These are phyloP conservation scores for Leccinum subtestaceum DNA, from an alignment of 768 basidiomycete genomes.

Conservation along the genomic window DNA sequence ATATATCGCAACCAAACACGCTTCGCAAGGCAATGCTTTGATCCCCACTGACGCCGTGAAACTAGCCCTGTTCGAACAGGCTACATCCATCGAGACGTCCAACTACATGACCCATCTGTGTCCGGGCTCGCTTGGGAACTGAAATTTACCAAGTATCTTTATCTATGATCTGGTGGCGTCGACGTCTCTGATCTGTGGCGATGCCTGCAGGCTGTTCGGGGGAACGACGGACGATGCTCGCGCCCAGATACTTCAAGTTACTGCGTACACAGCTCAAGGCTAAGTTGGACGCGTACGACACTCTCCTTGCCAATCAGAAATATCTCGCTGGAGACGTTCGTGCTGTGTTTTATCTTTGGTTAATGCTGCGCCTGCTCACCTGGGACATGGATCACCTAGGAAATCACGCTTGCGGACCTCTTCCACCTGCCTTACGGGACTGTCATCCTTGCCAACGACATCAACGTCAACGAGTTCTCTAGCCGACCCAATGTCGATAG, in stretches of 20 bases:
- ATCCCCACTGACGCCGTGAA: slow-evolving; percentile 36
- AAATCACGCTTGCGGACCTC: slow-evolving; percentile 22
- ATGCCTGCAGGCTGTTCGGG: slow-evolving; percentile 14
- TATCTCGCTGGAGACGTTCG: slow-evolving; percentile 37
- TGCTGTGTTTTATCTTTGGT: neutral
- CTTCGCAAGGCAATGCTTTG: slow-evolving; percentile 33
- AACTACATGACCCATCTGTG: slow-evolving; percentile 51
- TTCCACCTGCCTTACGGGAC: slow-evolving; percentile 20
- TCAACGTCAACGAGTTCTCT: slow-evolving; percentile 14
- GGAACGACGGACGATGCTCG: slow-evolving; percentile 31
- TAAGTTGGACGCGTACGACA: slow-evolving; percentile 32
- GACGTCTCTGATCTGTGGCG: neutral
- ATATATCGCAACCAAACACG: slow-evolving; percentile 39
- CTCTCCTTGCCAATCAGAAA: slow-evolving; percentile 32
- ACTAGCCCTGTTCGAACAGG: slow-evolving; percentile 39
- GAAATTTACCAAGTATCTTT: neutral
- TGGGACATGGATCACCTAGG: neutral
- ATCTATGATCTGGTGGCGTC: neutral
- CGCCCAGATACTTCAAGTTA: slow-evolving; percentile 8
- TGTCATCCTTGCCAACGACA: slow-evolving; percentile 1
- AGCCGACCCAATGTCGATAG: slow-evolving; percentile 21
- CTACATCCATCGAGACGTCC: slow-evolving; percentile 17
- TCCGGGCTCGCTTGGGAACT: slow-evolving; percentile 25
- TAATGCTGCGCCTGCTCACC: neutral
- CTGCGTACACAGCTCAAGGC: slow-evolving; percentile 26